These are phyloP conservation scores for Pelomyxa schiedti DNA, from an alignment of 78 protist species.

Conservation along the genomic window DNA sequence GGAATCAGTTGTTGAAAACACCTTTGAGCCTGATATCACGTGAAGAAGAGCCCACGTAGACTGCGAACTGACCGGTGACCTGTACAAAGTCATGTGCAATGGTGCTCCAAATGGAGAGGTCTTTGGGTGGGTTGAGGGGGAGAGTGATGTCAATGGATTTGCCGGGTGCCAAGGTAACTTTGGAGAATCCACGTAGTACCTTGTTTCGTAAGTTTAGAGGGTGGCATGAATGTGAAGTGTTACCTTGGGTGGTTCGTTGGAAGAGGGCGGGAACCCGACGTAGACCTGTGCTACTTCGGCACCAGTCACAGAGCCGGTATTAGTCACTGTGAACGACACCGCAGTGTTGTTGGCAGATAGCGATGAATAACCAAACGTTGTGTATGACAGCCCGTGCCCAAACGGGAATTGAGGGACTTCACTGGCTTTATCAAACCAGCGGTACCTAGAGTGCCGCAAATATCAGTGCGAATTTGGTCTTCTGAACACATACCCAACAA, in stretches of 20 bases:
- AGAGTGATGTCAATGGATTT: neutral
- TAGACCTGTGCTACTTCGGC: constrained; percentile 29
- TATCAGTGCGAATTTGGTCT: no score
- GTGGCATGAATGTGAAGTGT: no score
- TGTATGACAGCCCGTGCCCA: constrained; percentile 48
- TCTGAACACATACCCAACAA: no score
- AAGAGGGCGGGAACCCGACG: constrained; percentile 21
- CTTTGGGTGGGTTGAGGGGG: neutral
- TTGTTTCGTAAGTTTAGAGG: no score
- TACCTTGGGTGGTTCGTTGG: constrained; percentile 53
- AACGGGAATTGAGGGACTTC: constrained; percentile 38
- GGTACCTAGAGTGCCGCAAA: no score
- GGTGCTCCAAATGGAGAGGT: constrained; percentile 3
- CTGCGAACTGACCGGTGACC: constrained; percentile 6
- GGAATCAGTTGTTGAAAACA: neutral
- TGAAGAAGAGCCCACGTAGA: constrained; percentile 7
- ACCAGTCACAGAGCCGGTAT: constrained; percentile 12
- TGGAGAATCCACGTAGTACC: constrained; percentile 35
- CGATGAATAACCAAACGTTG: constrained; percentile 3
- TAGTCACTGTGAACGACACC: constrained; percentile 6
- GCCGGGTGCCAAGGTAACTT: neutral
- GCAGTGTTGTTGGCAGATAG: neutral
- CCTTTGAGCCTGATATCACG: neutral
- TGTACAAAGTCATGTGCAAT: neutral
- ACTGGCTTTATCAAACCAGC: constrained; percentile 29